Evolutionary conservation across 2,329 filamentous ascomycete species (phyloP).

Genomic region (Elsinoe australis): DNA sequence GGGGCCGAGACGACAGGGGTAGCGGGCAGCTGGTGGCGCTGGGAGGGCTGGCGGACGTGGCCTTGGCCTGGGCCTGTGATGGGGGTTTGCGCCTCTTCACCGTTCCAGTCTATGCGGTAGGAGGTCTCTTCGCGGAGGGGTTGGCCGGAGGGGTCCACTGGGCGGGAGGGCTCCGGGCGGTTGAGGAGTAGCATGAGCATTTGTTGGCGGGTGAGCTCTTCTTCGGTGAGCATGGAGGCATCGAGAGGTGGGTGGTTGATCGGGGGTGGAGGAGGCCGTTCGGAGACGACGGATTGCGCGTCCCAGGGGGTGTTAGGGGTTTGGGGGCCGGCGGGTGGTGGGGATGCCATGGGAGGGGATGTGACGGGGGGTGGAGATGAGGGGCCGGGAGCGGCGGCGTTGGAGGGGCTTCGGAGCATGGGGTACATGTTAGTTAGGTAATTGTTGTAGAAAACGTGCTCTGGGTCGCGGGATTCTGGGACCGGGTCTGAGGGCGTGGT

Average conservation of each 20-base stretch:
- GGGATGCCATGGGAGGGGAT: too few species aligned
- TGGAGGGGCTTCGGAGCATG: neutral
- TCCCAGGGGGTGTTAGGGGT: constrained; percentile 9
- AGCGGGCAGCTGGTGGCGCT: neutral
- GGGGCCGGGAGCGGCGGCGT: neutral
- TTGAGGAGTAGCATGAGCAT: constrained; percentile 41
- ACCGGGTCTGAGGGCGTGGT: constrained; percentile 27
- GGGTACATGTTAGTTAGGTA: constrained; percentile 43
- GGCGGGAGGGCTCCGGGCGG: constrained; percentile 16
- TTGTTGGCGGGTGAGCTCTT: constrained; percentile 44
- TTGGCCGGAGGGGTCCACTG: constrained; percentile 6
- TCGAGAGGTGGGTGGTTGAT: constrained; percentile 23
- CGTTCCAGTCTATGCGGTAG: constrained; percentile 19
- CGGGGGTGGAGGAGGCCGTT: constrained; percentile 2
- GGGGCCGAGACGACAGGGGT: neutral
- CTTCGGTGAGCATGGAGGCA: constrained; percentile 36
- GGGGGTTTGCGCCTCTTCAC: constrained; percentile 17
- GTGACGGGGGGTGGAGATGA: too few species aligned
- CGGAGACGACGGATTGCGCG: constrained; percentile 7
- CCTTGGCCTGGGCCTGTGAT: constrained; percentile 4
- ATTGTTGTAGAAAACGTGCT: constrained; percentile 36
- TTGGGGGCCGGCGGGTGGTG: constrained; percentile 8
- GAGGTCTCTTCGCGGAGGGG: constrained; percentile 14
- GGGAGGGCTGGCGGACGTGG: neutral
- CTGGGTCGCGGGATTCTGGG: constrained; percentile 17